Conservation (phyloP, 352 stramenopile species). For the Phytophthora sojae region DNA sequence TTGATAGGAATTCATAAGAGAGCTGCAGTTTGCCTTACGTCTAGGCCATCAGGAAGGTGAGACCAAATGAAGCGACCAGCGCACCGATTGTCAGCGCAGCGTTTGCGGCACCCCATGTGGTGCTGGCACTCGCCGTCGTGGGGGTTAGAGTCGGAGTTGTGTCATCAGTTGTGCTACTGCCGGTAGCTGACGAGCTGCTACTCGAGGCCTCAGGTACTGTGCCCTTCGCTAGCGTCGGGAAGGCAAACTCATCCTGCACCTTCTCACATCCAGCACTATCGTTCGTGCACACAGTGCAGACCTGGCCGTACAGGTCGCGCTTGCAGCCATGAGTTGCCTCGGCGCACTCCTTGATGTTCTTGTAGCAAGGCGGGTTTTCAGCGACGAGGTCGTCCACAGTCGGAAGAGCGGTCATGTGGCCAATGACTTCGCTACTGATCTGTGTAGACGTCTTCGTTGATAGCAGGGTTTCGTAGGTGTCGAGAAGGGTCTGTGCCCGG, state of each 20-base stretch:
- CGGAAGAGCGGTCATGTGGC: conserved; percentile 55
- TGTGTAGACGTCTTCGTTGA: conserved; percentile 34
- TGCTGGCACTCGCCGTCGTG: background rate
- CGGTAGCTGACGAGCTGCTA: background rate
- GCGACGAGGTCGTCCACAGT: conserved; percentile 30
- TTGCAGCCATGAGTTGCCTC: conserved; percentile 51
- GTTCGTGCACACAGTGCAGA: conserved; percentile 51
- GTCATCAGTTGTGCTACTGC: conserved; percentile 13
- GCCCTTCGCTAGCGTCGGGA: conserved; percentile 30
- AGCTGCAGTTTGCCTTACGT: background rate
- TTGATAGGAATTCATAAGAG: background rate
- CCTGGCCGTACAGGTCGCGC: conserved; percentile 55
- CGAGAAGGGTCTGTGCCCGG: conserved; percentile 46
- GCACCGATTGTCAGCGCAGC: conserved; percentile 16
- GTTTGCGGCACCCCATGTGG: conserved; percentile 6
- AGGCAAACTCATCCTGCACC: conserved; percentile 9
- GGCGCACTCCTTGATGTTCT: conserved; percentile 51
- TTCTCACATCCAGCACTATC: conserved; percentile 20
- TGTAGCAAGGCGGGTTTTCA: conserved; percentile 64
- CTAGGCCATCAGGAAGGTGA: conserved; percentile 30
- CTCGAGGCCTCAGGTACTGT: conserved; percentile 4
- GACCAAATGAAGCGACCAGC: conserved; percentile 14
- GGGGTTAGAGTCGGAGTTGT: background rate
- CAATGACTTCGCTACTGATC: conserved; percentile 24
- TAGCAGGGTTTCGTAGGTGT: conserved; percentile 52